Base-by-base conservation (phyloP, 495 filamentous ascomycete genomes). In the Pyrenula aspistea region DNA sequence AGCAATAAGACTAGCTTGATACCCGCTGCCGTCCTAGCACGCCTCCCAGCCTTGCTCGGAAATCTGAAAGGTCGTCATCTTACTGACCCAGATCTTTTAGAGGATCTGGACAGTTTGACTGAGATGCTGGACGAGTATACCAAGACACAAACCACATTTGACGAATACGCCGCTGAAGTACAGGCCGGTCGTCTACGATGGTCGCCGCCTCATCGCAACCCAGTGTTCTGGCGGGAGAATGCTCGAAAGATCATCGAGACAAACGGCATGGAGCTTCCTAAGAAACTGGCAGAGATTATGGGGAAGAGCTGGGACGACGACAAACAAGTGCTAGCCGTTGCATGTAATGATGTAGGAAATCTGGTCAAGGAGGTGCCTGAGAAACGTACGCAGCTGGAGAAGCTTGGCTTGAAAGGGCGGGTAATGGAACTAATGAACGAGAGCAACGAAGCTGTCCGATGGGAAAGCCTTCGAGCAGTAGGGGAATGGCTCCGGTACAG, bases 351-450 rank as follows among this genome's bases (percentile, higher is more conserved):
- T 68, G 79, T 97, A 20, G 91, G 89, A 12, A 85, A 75, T 56
- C 72, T 98, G 55, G 92, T 98, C 22, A 90, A 87, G 63, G 91
- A 94, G 70, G 84, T 91, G 53, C 89, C 93, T 2, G 92, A 95
- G 71, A 87, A 85, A 69, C 76, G 91, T 60, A 70, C 70, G 25
- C 84, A 88, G 69, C 75, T 96, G 63, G 93, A 97, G 77, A 89
- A 85, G 67, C 64, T 90, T n/a, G 92, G 94, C 0, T 68, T 97
- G 55, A 98, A 99, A 78, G 79, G 78, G 4, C 78, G 89, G 56
- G 85, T 97, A 53, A 97, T 99, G 94, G 89, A 89, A 71, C 71
- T 97, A 63, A 99, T 99, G 94, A 82, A 77, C 56, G 88, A 95
- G 64, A 75, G 79, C 51, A 90, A 97, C 65, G 91, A 96, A 71